Conservation (phyloP, 2,329 filamentous ascomycete genomes). For the Colletotrichum magnum region DNA sequence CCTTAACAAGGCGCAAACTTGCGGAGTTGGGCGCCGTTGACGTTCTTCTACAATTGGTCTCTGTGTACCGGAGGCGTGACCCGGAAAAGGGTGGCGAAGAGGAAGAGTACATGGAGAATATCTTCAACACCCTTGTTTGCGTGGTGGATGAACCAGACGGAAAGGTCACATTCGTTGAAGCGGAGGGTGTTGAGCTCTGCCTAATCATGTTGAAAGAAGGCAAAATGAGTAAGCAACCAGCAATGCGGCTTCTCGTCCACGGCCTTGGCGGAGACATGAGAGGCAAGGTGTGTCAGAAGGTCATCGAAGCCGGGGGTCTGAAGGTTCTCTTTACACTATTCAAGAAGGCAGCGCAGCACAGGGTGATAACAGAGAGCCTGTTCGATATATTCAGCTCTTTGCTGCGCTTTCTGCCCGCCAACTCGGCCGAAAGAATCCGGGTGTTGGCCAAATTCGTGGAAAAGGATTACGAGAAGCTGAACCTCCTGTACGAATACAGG, state of each 20-base stretch:
- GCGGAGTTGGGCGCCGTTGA: conserved; percentile 81
- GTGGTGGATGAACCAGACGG: conserved; percentile 81
- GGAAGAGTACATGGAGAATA: conserved; percentile 94
- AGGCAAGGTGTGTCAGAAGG: conserved; percentile 76
- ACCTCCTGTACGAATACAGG: conserved; percentile 78
- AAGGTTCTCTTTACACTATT: conserved; percentile 90
- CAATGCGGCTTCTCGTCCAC: conserved; percentile 88
- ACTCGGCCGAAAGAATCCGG: conserved; percentile 84
- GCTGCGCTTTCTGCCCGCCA: conserved; percentile 82
- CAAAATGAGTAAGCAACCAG: conserved; percentile 83
- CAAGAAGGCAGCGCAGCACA: conserved; percentile 74
- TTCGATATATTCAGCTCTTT: conserved; percentile 88
- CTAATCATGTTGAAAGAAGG: conserved; percentile 93
- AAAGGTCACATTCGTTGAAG: conserved; percentile 86
- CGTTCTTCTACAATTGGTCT: conserved; percentile 83
- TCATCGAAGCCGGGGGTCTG: conserved; percentile 88
- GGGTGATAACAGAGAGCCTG: conserved; percentile 70
- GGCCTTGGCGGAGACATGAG: conserved; percentile 70
- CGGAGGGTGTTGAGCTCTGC: conserved; percentile 91
- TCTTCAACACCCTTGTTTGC: conserved; percentile 90
- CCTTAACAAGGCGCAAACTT: conserved; percentile 74
- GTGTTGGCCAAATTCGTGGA: conserved; percentile 95
- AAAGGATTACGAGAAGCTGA: conserved; percentile 90
- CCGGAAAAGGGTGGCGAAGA: conserved; percentile 89
- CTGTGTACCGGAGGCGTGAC: conserved; percentile 87